Conservation (phyloP, 805 yeast species). For the Candida takata region DNA sequence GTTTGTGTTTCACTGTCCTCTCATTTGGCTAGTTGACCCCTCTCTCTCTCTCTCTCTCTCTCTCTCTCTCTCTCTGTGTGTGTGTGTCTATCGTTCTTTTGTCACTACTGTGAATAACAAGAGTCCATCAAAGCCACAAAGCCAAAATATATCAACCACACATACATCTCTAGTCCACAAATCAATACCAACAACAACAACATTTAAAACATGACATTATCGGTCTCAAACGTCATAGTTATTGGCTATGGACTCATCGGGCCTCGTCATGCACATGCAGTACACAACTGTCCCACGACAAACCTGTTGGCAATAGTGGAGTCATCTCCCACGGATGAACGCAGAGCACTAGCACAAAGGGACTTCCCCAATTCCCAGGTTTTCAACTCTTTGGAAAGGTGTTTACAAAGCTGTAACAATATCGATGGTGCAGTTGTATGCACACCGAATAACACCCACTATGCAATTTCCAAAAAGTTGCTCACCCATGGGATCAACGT, state of each 20-base stretch:
- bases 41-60: no score
- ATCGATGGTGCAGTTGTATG: constrained; percentile 18
- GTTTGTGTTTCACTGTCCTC: no score
- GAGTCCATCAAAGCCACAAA: no score
- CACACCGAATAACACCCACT: constrained; percentile 16
- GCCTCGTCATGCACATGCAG: constrained; percentile 18
- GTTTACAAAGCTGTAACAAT: constrained; percentile 6
- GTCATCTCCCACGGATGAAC: constrained; percentile 8
- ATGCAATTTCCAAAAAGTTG: constrained; percentile 8
- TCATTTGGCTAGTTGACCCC: no score
- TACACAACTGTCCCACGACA: constrained; percentile 10
- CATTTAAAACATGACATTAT: constrained; percentile 11
- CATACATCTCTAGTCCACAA: no score
- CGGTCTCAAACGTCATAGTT: constrained; percentile 10
- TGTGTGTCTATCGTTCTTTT: no score
- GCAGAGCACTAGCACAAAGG: constrained; percentile 6
- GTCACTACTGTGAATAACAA: no score
- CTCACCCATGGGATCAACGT: constrained; percentile 9
- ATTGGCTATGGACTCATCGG: constrained; percentile 19
- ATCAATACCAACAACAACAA: no score
- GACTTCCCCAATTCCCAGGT: constrained; percentile 7
- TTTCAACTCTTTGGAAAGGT: constrained; percentile 5
- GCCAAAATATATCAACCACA: no score
- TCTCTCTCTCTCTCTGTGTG: no score
- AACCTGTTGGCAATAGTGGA: constrained; percentile 13